Percentiles rank a stretch among this genome's conserved stretches.
Conservation (phyloP, 2,329 filamentous ascomycete species). For the Zarea fungicola region DNA sequence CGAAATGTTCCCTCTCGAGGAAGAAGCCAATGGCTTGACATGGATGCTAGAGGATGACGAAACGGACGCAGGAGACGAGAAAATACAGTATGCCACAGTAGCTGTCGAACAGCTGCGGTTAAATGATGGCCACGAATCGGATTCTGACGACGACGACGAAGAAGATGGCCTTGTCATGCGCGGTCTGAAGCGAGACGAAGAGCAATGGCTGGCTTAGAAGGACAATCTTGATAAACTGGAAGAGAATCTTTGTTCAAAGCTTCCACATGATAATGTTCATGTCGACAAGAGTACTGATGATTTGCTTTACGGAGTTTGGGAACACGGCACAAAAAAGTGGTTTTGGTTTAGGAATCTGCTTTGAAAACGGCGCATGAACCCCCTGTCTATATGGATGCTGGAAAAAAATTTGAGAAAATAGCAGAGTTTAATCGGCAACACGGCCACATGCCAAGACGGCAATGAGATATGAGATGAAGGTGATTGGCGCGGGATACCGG, state of each 20-base stretch:
- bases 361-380: not conserved
- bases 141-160: constrained; percentile 48
- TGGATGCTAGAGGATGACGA: constrained; percentile 73
- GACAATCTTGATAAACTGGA: constrained; percentile 3
- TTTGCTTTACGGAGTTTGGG: constrained; percentile 8
- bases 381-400: constrained; percentile 1
- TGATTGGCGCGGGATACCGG: not conserved
- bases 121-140: constrained; percentile 37
- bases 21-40: constrained; percentile 85
- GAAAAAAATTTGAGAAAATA: not conserved
- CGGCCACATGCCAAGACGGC: not conserved
- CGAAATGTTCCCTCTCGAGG: constrained; percentile 91
- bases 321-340: constrained; percentile 4
- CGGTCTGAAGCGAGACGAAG: constrained; percentile 51
- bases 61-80: constrained; percentile 32
- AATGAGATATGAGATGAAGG: not conserved
- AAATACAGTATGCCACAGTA: constrained; percentile 28
- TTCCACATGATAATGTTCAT: constrained; percentile 4
- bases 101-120: constrained; percentile 36
- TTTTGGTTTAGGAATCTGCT: not conserved
- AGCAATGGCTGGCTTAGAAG: constrained; percentile 51
- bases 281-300: constrained; percentile 11
- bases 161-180: constrained; percentile 56
- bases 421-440: not conserved
- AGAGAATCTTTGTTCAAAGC: not conserved